Evolutionary conservation across 805 yeast genomes (phyloP).

Genomic region (Kodamaea fukazawae): DNA sequence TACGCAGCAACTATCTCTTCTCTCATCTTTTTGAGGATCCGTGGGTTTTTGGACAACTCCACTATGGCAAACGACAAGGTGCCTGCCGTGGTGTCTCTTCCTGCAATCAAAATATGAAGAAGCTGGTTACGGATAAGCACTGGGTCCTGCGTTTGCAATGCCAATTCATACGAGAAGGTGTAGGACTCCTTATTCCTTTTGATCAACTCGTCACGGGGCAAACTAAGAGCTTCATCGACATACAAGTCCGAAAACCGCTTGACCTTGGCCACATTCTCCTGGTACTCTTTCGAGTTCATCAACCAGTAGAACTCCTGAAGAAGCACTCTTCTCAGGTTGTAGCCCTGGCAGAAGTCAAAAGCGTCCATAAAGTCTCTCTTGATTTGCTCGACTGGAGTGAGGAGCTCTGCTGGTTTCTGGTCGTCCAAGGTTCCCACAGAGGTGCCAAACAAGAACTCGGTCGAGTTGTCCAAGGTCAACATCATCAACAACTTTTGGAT

Average conservation of each 20-base stretch:
- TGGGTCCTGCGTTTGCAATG: constrained; percentile 48
- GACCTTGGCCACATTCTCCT: constrained; percentile 19
- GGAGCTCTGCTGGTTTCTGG: constrained; percentile 5
- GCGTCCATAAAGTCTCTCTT: constrained; percentile 32
- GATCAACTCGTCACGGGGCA: constrained; percentile 29
- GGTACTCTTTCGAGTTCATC: constrained; percentile 16
- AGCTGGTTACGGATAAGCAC: constrained; percentile 48
- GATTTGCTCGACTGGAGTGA: constrained; percentile 22
- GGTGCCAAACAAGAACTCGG: constrained; percentile 42
- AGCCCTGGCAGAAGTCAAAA: constrained; percentile 32
- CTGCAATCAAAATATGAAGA: constrained; percentile 52
- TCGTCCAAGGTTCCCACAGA: constrained; percentile 34
- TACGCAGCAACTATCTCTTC: constrained; percentile 30
- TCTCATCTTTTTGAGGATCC: constrained; percentile 36
- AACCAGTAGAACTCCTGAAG: constrained; percentile 17
- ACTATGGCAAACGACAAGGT: constrained; percentile 45
- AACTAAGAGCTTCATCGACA: constrained; percentile 36
- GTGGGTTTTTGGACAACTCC: constrained; percentile 45
- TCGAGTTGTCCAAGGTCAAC: constrained; percentile 40
- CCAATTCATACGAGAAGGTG: constrained; percentile 48
- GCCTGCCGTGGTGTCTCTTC: constrained; percentile 56
- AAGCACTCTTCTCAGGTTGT: constrained; percentile 25
- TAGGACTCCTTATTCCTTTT: constrained; percentile 36
- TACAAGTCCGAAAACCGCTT: constrained; percentile 37
- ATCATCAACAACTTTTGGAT: constrained; percentile 38